phyloP scores from a whole-genome alignment of 2,329 filamentous ascomycete species.

The Penicillium sp. region DNA sequence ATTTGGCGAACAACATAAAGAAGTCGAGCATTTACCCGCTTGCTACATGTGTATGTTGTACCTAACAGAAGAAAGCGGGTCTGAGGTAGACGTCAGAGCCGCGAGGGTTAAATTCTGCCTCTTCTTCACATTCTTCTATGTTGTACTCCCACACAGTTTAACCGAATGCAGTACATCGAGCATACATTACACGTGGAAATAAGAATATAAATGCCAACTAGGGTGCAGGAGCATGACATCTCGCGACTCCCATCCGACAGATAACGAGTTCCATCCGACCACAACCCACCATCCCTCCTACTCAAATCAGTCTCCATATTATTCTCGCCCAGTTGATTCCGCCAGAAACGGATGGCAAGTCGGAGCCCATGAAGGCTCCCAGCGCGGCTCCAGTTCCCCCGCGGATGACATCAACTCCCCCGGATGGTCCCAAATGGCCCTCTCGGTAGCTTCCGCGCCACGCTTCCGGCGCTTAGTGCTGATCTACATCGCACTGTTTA shows the following conservation, averaged over 20 bases:
- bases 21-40: not conserved
- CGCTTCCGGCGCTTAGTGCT: slow-evolving; percentile 32
- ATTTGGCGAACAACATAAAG: not conserved
- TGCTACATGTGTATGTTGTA: not conserved
- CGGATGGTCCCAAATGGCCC: slow-evolving; percentile 20
- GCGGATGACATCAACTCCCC: slow-evolving; percentile 15
- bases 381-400: slow-evolving; percentile 13
- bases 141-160: not conserved
- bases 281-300: slow-evolving; percentile 10
- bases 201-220: not conserved
- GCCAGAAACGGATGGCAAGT: slow-evolving; percentile 35
- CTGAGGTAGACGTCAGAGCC: slow-evolving; percentile 1
- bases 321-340: slow-evolving; percentile 30
- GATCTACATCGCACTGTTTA: slow-evolving; percentile 29
- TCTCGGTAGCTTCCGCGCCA: slow-evolving; percentile 33
- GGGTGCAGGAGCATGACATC: not conserved
- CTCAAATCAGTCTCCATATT: slow-evolving; percentile 9
- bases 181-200: not conserved
- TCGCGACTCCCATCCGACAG: slow-evolving; percentile 3
- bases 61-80: not conserved
- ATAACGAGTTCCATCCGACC: slow-evolving; percentile 14
- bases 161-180: not conserved
- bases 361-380: slow-evolving; percentile 15
- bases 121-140: not conserved
- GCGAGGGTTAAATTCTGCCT: not conserved